Base-by-base conservation (phyloP, 1,284 basidiomycete genomes). In the Marasmius oreades region DNA sequence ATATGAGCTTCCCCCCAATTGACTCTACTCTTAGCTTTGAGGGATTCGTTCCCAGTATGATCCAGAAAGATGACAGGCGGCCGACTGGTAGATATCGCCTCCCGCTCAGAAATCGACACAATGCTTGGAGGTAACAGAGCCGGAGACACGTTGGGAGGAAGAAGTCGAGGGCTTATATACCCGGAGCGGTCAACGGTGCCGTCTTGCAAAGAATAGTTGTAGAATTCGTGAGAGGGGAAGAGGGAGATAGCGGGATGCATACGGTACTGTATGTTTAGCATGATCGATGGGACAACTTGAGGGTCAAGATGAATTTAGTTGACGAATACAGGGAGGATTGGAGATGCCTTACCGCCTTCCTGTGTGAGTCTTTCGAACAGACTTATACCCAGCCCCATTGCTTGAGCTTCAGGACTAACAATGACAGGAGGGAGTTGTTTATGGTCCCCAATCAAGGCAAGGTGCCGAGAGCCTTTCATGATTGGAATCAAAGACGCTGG, bases 391-490 rank as follows among this genome's bases (percentile, higher is more conserved):
- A 95, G 76, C 0, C 92, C 93, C 20, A 83, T 81, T 18, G 77
- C 72, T 64, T 83, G 79, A 1, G 90, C 92, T 64, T 88, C 84
- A 37, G 77, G 77, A 62, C 85, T 90, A 7, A 83, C 79, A 59
- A 96, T 92, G 54, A 97, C 85, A 0, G 95, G 93, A 20, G 95
- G 93, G n/a, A 97, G 78, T 69, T 98, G 95, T 69, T 95, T 95
- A 72, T 98, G 95, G 73, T 98, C 95, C 28, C 95, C 95, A 60
- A 98, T 95, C 53, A 98, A 82, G 3, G 91, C 85, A 31, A 93
- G 78, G 64, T 98, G 95, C 50, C 79, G 79, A 22, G 89, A 90
- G 1, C 93, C 93, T 80, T 91, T 93, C 84, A 92, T 93, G 36
- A 95, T 74, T 0, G 93, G 91, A 56, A 95, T 85, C 45, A 95